Evolutionary conservation across 306 rosid genomes (phyloP), one percentile per base, ranked within the genome.

Genomic region (apple (Malus domestica)): DNA sequence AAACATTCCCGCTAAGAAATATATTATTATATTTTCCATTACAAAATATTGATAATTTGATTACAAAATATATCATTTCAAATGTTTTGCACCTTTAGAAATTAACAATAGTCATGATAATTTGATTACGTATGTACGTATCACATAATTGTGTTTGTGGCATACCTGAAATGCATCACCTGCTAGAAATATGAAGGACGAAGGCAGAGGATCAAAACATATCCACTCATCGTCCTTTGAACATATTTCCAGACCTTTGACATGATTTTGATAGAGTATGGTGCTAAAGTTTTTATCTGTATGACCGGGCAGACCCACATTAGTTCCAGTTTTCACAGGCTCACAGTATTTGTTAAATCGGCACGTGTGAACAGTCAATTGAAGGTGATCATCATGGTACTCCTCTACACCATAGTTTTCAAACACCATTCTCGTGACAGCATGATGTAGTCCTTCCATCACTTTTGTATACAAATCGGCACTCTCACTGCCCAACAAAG

Each of bases 401-500:
- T 62, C 4, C 40, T 15, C n/a, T n/a, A n/a, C 54, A 11, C 54
- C 67, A 14, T 72, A 72, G 51, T 35, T 57, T 72, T 72, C 67
- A 18, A 72, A 72, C 3, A 72, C 76, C 67, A 57, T 72, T 35
- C 51, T 72, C 4, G 76, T 72, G 35, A 57, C 76, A 72, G 18
- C 55, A 32, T 72, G 76, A 58, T 72, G 25, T 35, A 58, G 16
- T 14, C 38, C 54, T 23, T 13, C 30, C 67, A 72, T 35, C 67
- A 55, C 6, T n/a, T 55, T 54, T 72, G 54, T 18, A 20, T n/a
- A 72, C 14, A 57, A 14, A 57, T 35, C 52, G 23, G 25, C 55
- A 8, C 16, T 18, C 62, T 58, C 52, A 72, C 76, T 72, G 52
- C 54, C 25, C 59, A 45, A 49, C 30, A 10, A 46, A 22, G 11